Conservation (phyloP, 2,329 filamentous ascomycete species). For the Aspergillus latus region DNA sequence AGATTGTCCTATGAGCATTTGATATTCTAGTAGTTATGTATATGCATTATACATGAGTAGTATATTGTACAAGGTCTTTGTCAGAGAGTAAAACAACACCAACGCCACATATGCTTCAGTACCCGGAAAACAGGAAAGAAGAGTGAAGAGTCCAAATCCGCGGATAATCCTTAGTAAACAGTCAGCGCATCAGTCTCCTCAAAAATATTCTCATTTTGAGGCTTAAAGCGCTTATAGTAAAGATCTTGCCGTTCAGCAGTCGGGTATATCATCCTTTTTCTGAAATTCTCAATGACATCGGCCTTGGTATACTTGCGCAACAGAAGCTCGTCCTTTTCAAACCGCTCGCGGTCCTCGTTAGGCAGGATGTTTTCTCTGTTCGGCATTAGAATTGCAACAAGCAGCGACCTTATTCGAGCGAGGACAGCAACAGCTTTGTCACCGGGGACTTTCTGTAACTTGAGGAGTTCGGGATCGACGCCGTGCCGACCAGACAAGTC, state of each 20-base stretch:
- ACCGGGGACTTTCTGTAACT: conserved; percentile 11
- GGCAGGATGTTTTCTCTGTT: conserved; percentile 24
- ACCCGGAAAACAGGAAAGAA: not conserved
- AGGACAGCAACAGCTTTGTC: conserved; percentile 24
- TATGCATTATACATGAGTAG: not conserved
- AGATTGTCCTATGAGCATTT: not conserved
- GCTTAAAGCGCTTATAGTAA: not conserved
- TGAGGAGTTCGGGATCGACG: not conserved
- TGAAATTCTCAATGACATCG: conserved; percentile 20
- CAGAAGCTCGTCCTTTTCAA: conserved; percentile 27
- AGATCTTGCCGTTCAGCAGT: not conserved
- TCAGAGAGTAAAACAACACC: conserved; percentile 2
- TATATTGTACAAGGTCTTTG: not conserved
- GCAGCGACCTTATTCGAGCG: conserved; percentile 31
- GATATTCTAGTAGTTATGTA: not conserved
- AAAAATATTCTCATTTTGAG: not conserved
- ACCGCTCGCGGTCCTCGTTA: conserved; percentile 24
- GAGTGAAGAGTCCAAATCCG: not conserved
- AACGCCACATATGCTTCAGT: conserved; percentile 22
- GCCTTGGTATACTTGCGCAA: conserved; percentile 34
- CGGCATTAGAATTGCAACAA: conserved; percentile 37
- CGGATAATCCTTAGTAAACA: not conserved
- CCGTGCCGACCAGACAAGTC: not conserved
- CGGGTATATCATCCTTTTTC: conserved; percentile 10
- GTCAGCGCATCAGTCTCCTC: not conserved